Evolutionary conservation across 257 asterid species (phyloP).

Genomic region (Nicotiana tabacum): DNA sequence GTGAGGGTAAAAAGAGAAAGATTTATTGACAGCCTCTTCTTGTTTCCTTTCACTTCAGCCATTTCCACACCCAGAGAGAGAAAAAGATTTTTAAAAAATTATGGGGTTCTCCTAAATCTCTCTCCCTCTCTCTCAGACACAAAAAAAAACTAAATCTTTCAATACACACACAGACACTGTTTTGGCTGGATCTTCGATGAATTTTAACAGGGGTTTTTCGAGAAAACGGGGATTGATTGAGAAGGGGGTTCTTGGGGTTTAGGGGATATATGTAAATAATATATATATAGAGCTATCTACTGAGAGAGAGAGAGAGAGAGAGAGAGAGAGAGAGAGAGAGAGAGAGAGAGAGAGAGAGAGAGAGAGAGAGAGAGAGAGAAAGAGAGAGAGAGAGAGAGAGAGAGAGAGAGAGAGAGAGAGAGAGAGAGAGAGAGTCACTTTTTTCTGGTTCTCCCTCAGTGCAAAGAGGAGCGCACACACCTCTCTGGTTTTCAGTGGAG

Average conservation of each 20-base stretch:
- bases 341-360: neutral
- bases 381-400: neutral
- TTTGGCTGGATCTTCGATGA: neutral
- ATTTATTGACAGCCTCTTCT: constrained; percentile 46
- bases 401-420: too few species aligned
- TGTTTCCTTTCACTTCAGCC: constrained; percentile 40
- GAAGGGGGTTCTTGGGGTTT: neutral
- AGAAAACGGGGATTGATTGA: too few species aligned
- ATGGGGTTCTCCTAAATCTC: neutral
- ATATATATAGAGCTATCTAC: neutral
- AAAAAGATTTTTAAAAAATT: neutral
- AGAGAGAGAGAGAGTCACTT: neutral
- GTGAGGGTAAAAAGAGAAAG: constrained; percentile 45
- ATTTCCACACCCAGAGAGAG: constrained; percentile 17
- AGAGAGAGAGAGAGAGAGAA: too few species aligned
- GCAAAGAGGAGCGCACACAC: neutral
- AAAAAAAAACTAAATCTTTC: neutral
- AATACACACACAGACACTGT: neutral
- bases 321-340: too few species aligned
- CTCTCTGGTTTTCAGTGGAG: neutral
- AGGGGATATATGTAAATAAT: neutral
- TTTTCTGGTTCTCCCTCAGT: neutral
- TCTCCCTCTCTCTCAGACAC: neutral
- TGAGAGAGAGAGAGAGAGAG: neutral
- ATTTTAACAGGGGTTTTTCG: too few species aligned